phyloP scores from a whole-genome alignment of 495 filamentous ascomycete species.

The Tuber aestivum region DNA sequence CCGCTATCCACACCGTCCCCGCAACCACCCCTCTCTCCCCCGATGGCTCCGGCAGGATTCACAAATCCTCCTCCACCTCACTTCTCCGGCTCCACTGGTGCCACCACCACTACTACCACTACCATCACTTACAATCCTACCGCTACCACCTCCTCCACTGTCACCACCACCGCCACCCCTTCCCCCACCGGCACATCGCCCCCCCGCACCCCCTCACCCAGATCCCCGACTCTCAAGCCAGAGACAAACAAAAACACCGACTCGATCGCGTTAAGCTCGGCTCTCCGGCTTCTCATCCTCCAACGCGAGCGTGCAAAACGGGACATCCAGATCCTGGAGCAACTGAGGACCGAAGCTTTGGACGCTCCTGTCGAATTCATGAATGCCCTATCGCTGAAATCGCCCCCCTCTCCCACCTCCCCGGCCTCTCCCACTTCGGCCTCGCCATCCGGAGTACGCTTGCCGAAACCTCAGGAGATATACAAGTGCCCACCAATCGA shows the following conservation, averaged over 20 bases:
- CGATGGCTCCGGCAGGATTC: conserved; percentile 25
- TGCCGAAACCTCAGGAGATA: conserved; percentile 40
- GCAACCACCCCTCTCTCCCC: conserved; percentile 38
- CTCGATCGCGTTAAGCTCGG: conserved; percentile 33
- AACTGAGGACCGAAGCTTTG: conserved; percentile 32
- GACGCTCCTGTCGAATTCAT: conserved; percentile 38
- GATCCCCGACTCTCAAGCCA: conserved; percentile 12
- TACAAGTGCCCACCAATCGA: conserved; percentile 39
- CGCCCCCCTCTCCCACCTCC: conserved; percentile 14
- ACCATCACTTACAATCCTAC: no score
- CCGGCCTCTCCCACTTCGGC: conserved; percentile 21
- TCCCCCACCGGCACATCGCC: conserved; percentile 21
- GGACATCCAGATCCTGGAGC: conserved; percentile 36
- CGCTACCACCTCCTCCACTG: no score
- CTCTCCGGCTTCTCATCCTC: conserved; percentile 39
- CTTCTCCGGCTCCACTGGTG: conserved; percentile 11
- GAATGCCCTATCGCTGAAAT: conserved; percentile 35
- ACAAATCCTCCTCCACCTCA: conserved; percentile 16
- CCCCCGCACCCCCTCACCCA: conserved; percentile 35
- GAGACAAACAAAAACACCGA: conserved; percentile 22
- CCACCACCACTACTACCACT: no score
- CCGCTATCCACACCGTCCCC: conserved; percentile 39
- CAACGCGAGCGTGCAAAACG: conserved; percentile 40
- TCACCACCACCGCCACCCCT: conserved; percentile 16
- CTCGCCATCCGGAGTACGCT: conserved; percentile 15